Percentiles rank a stretch among this genome's conserved stretches.
Evolutionary conservation across 2,329 filamentous ascomycete species (phyloP).

Genomic region (Furcasterigmium sp.): DNA sequence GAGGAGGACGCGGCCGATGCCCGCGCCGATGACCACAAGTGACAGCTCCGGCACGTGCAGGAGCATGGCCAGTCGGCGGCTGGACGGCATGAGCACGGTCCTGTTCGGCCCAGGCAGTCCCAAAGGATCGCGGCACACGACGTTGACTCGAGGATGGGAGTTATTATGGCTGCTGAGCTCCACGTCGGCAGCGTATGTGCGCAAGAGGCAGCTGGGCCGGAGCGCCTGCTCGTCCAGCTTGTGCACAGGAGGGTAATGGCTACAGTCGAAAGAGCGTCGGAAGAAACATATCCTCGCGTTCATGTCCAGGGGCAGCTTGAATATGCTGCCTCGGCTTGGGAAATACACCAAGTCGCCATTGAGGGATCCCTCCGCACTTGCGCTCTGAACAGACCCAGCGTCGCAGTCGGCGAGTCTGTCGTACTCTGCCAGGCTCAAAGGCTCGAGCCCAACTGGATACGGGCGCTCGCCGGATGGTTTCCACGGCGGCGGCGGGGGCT

Average conservation of each 20-base stretch:
- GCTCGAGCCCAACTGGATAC: no score
- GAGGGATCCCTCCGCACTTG: no score
- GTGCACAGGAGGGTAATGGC: not conserved
- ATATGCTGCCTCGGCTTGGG: constrained; percentile 23
- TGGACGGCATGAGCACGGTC: constrained; percentile 15
- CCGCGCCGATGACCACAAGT: constrained; percentile 62
- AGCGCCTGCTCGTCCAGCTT: not conserved
- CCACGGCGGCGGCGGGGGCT: no score
- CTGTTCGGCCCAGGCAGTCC: no score
- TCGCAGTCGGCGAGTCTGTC: no score
- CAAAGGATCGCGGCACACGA: constrained; percentile 22
- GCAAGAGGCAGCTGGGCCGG: constrained; percentile 30
- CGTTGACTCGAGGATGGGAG: constrained; percentile 12
- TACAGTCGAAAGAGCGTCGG: constrained; percentile 2
- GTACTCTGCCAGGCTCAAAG: no score
- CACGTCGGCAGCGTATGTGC: constrained; percentile 42
- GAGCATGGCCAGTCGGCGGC: constrained; percentile 50
- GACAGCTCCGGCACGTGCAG: constrained; percentile 63
- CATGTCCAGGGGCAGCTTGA: constrained; percentile 3
- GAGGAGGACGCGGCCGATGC: constrained; percentile 61
- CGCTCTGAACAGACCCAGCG: no score
- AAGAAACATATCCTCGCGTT: constrained; percentile 5
- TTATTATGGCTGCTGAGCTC: constrained; percentile 32
- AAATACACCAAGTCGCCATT: constrained; percentile 15
- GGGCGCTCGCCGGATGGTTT: no score